Percentiles rank a stretch among this genome's conserved stretches.
Conservation (phyloP, 306 rosid species). For the Rubus idaeus region DNA sequence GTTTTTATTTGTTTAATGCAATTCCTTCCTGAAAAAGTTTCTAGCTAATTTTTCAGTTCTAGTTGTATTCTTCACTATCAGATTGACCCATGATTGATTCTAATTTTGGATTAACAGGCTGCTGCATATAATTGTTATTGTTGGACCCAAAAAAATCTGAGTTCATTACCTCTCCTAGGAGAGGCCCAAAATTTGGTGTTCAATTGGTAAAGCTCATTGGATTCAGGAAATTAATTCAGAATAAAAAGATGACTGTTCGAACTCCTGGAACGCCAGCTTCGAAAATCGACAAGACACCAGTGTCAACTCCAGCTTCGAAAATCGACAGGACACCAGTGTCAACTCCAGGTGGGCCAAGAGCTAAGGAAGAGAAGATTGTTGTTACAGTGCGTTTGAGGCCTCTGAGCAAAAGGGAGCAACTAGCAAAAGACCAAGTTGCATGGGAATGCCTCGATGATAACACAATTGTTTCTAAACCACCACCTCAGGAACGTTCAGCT, state of each 20-base stretch:
- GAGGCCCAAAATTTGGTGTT: neutral
- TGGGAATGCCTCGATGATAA: conserved; percentile 88
- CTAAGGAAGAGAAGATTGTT: conserved; percentile 90
- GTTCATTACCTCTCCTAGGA: conserved; percentile 11
- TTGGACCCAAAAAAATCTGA: neutral
- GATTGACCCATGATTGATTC: neutral
- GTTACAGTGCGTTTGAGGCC: conserved; percentile 95
- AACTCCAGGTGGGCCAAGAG: conserved; percentile 79
- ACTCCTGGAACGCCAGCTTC: conserved; percentile 91
- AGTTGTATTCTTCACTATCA: neutral
- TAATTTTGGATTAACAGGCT: conserved; percentile 12
- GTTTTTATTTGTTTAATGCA: no score
- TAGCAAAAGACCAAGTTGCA: conserved; percentile 88
- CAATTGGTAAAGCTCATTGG: neutral
- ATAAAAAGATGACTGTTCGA: conserved; percentile 61
- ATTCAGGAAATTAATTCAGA: neutral
- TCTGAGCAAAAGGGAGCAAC: conserved; percentile 78
- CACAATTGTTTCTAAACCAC: conserved; percentile 70
- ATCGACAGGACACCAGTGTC: conserved; percentile 78
- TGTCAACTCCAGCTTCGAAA: conserved; percentile 81
- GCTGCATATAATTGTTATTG: neutral
- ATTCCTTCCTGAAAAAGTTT: no score
- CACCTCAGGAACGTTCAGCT: conserved; percentile 56
- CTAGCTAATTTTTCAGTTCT: neutral
- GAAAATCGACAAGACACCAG: conserved; percentile 81